Conservation (phyloP, 371 early-diverging fungal genomes). For the Batkoa obscura region DNA sequence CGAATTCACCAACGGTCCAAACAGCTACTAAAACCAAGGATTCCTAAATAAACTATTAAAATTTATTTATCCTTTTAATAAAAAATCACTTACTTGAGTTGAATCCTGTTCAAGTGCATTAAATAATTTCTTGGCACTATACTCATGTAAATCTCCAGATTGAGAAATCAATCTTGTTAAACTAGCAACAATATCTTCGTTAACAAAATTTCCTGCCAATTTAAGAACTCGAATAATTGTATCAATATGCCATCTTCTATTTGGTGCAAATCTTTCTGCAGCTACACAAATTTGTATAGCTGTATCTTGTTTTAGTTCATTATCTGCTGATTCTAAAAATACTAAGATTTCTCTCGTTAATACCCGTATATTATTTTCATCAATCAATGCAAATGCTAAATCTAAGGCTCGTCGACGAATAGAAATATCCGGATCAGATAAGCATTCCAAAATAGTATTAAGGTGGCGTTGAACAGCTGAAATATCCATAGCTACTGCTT, state of each 20-base stretch:
- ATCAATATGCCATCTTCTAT: constrained; percentile 92
- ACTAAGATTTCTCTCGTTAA: constrained; percentile 80
- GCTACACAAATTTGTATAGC: constrained; percentile 74
- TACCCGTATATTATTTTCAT: constrained; percentile 77
- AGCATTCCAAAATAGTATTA: constrained; percentile 84
- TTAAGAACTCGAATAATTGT: constrained; percentile 78
- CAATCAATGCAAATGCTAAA: constrained; percentile 85
- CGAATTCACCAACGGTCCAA: constrained; percentile 94
- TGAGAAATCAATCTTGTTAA: constrained; percentile 52
- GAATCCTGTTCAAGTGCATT: constrained; percentile 57
- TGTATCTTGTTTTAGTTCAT: constrained; percentile 75
- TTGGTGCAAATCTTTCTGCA: constrained; percentile 70
- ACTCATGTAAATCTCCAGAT: constrained; percentile 58
- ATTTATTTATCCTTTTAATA: not conserved
- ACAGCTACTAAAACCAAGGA: constrained; percentile 76
- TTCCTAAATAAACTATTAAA: constrained; percentile 28
- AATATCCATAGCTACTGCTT: constrained; percentile 69
- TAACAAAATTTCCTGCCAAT: constrained; percentile 48
- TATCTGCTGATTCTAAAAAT: constrained; percentile 75
- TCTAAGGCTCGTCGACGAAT: constrained; percentile 93
- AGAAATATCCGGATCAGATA: constrained; percentile 86
- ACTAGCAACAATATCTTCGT: constrained; percentile 47
- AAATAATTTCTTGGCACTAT: constrained; percentile 72
- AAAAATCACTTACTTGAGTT: constrained; percentile 26
- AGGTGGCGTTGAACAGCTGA: constrained; percentile 94